Evolutionary conservation across 768 basidiomycete species (phyloP), one percentile per base, ranked within the genome.

Genomic region (Suillus bovinus): DNA sequence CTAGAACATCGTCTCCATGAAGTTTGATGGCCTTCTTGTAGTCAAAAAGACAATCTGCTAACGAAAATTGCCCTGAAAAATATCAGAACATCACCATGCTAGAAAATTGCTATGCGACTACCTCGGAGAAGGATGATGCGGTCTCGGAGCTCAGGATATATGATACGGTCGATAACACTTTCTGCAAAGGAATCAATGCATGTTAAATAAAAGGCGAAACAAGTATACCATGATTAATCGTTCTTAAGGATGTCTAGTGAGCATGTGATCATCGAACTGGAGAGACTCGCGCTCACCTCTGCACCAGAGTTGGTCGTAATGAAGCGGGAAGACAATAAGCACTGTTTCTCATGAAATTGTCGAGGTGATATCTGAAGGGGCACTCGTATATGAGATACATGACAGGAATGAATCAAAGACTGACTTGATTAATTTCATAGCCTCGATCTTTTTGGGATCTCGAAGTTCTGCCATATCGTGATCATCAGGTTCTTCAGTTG

Each of bases 1-100:
- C 87, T n/a, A 97, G 80, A 24, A 94, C 90, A 69, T 98, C 95
- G 66, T 96, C 92, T 14, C 93, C 94, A 63, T 97, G 94, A 49
- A 96, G 83, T 3, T 83, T 88, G 14, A 92, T 81, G 4, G 85
- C 83, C 29, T 74, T 78, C 36, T 89, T 80, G 65, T 92, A 89
- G 63, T 91, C 89, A 63, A 89, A 81, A 33, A 94, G 77, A 68
- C 90, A 92, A 63, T 94, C 93, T 0, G 89, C 85, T 16, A 97
- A 77, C 68, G 90, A 88, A 66, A 90, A 91, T 53, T 88, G 89
- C 27, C 85, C 91, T 94, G 65, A 5, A 52, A 67, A 20, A 41
- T 50, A 38, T 62, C 49, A 14, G 41, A 49, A 63, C 27, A 42
- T 68, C 50, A 69, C 59, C 29, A 20, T 17, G 49, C 33, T 33